Conservation (phyloP, 2,329 filamentous ascomycete species). For the Cladophialophora chaetospira region DNA sequence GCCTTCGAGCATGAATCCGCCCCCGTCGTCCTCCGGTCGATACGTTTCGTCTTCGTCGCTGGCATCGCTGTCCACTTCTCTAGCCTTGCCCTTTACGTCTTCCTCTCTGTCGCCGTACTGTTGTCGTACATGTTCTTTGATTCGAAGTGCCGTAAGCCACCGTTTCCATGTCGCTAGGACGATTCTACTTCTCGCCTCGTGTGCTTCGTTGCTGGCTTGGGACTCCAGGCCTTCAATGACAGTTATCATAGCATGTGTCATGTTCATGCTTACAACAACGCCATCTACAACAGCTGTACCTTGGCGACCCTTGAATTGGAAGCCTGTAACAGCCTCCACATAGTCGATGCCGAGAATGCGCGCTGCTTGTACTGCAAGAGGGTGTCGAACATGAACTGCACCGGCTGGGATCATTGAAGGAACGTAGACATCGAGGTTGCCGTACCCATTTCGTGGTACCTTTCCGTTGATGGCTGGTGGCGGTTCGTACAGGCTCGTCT, state of each 20-base stretch:
- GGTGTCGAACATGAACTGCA: constrained; percentile 58
- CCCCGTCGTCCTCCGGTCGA: constrained; percentile 37
- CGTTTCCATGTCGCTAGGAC: constrained; percentile 61
- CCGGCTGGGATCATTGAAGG: constrained; percentile 65
- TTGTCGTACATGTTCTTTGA: constrained; percentile 69
- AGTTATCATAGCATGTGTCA: constrained; percentile 69
- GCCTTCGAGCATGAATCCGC: constrained; percentile 44
- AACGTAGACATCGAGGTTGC: constrained; percentile 65
- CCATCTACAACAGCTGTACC: constrained; percentile 83
- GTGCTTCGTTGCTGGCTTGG: constrained; percentile 64
- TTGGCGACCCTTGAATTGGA: constrained; percentile 80
- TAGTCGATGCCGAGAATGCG: constrained; percentile 77
- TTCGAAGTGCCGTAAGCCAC: constrained; percentile 63
- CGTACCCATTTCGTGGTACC: constrained; percentile 65
- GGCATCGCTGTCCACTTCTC: constrained; percentile 39
- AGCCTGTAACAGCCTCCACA: constrained; percentile 86
- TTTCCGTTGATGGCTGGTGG: constrained; percentile 73
- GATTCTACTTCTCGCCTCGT: constrained; percentile 54
- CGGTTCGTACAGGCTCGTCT: constrained; percentile 72
- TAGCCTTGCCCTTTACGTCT: constrained; percentile 25
- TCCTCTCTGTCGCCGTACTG: constrained; percentile 45
- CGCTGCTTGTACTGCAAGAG: constrained; percentile 58
- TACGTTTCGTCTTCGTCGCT: constrained; percentile 41
- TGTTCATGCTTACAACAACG: constrained; percentile 72
- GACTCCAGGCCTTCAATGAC: constrained; percentile 70